A percentile compares a stretch with the other conserved stretches of the same genome.
These are phyloP conservation scores for Diphasiastrum complanatum DNA, from an alignment of 83 land plant species.

Conservation along the genomic window DNA sequence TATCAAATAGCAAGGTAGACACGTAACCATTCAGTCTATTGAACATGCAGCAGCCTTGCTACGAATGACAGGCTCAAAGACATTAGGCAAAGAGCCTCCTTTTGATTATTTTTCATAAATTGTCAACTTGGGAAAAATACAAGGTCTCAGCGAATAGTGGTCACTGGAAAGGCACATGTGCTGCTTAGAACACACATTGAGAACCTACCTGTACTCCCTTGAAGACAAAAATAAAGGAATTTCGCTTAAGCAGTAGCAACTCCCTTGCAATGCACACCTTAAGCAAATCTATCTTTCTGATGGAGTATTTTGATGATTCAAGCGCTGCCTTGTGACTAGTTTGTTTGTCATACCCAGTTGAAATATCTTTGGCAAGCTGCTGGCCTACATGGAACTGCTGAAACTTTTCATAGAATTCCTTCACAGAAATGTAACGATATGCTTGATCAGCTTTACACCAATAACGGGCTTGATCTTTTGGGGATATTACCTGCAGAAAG, in stretches of 20 bases:
- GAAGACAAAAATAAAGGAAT: slow-evolving; percentile 8
- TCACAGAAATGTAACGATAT: slow-evolving; percentile 4
- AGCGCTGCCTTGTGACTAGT: slow-evolving; percentile 13
- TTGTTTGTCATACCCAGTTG: slow-evolving; percentile 4
- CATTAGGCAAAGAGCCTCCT: background rate
- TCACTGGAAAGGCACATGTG: too few species aligned
- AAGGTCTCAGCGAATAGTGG: too few species aligned
- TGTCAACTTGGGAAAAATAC: background rate
- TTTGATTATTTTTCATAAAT: background rate
- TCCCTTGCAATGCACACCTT: slow-evolving; percentile 10
- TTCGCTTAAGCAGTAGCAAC: slow-evolving; percentile 10
- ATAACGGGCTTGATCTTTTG: slow-evolving; percentile 6
- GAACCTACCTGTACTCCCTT: slow-evolving; percentile 3
- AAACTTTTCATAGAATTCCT: background rate
- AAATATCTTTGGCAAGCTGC: background rate
- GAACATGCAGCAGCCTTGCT: too few species aligned
- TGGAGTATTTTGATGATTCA: slow-evolving; percentile 1
- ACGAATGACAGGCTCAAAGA: too few species aligned
- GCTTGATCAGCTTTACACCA: background rate
- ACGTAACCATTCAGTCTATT: too few species aligned
- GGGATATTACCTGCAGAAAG: slow-evolving; percentile 9
- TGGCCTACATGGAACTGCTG: slow-evolving; percentile 5
- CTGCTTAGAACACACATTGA: background rate
- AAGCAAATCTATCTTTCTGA: background rate
- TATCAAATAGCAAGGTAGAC: too few species aligned